These are phyloP conservation scores for Podaxis sp. DNA, from an alignment of 768 basidiomycete species.

Conservation along the genomic window DNA sequence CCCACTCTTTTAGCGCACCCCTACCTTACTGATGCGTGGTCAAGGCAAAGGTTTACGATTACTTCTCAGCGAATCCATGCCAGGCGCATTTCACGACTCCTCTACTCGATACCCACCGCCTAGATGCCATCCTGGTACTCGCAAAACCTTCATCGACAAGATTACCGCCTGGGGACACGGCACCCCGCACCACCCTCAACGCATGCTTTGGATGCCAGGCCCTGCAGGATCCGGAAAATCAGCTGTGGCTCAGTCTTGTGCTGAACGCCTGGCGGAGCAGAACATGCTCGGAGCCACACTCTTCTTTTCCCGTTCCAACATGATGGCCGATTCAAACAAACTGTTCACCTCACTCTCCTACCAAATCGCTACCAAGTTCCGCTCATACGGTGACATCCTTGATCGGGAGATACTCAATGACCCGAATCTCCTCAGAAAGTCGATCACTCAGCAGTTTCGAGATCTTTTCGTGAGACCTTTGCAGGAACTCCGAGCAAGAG, in stretches of 20 bases:
- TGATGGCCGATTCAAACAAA: neutral
- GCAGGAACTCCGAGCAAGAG: neutral
- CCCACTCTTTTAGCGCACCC: too few species aligned
- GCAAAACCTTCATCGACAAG: neutral
- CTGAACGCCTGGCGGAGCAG: neutral
- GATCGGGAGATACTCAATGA: neutral
- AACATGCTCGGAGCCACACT: neutral
- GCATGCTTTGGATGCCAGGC: neutral
- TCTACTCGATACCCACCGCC: neutral
- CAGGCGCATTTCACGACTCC: neutral
- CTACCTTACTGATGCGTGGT: too few species aligned
- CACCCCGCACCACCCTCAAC: neutral
- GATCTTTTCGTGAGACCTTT: neutral
- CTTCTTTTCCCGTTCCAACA: conserved; percentile 1
- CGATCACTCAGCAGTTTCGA: neutral
- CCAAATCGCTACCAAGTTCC: neutral
- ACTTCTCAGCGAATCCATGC: neutral
- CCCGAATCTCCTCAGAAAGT: neutral
- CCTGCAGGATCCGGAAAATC: conserved; percentile 2
- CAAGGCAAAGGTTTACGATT: neutral
- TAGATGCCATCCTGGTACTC: neutral
- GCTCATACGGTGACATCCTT: neutral
- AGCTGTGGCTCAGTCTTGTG: neutral
- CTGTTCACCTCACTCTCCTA: neutral
- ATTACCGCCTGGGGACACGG: neutral